These are phyloP conservation scores for Kodamaea lidongshanica DNA, from an alignment of 805 yeast genomes.

Conservation along the genomic window DNA sequence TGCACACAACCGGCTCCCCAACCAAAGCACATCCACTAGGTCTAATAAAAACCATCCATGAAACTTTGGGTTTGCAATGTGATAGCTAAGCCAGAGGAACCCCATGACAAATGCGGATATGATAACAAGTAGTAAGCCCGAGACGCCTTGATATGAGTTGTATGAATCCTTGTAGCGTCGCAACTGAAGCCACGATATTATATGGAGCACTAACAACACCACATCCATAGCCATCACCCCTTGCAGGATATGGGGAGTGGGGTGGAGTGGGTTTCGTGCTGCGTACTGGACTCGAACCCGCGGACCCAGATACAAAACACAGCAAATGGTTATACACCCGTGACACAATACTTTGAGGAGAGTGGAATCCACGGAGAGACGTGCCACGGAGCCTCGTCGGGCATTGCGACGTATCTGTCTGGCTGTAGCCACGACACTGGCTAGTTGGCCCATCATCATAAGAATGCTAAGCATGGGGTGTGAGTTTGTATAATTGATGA, in stretches of 20 bases:
- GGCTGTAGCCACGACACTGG: neutral
- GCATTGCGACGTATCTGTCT: constrained; percentile 5
- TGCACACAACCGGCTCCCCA: constrained; percentile 19
- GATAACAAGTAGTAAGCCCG: constrained; percentile 12
- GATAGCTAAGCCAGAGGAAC: constrained; percentile 8
- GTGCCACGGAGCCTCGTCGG: constrained; percentile 4
- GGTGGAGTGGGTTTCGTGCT: constrained; percentile 30
- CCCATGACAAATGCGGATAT: constrained; percentile 3
- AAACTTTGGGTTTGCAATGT: constrained; percentile 1
- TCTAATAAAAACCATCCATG: constrained; percentile 28
- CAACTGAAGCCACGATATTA: constrained; percentile 22
- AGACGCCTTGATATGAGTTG: constrained; percentile 29
- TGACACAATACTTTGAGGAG: constrained; percentile 1
- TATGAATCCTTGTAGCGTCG: constrained; percentile 22
- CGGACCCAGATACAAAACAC: constrained; percentile 3
- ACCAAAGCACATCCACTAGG: constrained; percentile 37
- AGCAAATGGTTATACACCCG: neutral
- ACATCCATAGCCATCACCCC: constrained; percentile 15
- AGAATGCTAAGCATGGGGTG: too few species aligned
- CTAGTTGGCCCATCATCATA: too few species aligned
- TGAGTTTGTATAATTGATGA: too few species aligned
- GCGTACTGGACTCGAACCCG: constrained; percentile 8
- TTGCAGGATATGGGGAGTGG: constrained; percentile 16
- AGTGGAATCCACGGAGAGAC: constrained; percentile 7
- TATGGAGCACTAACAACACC: constrained; percentile 7